Evolutionary conservation across 202 grass and related monocot species (phyloP), one percentile per base, ranked within the genome.

Genomic region (Zoysia matrella): DNA sequence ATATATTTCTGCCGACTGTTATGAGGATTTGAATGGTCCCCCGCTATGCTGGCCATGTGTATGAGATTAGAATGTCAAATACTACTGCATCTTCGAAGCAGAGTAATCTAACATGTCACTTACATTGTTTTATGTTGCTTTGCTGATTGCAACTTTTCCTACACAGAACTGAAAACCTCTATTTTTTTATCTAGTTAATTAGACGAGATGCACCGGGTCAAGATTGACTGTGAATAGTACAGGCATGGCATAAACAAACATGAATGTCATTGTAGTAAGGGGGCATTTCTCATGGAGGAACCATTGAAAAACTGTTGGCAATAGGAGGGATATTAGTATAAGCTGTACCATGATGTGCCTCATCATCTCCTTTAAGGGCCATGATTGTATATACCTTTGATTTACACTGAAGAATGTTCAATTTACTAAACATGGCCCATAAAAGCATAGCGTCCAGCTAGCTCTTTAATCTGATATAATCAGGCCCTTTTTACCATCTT

Each of bases 51-150:
- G 11, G 66, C 46, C 14, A 14, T 47, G 60, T 76, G 56, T 71
- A 82, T 50, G 56, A 47, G 43, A 82, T 60, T 54, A 72, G 46
- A 72, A 47, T 36, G 16, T 65, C 36, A 47, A 60, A 47, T 39
- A 53, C 41, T 84, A 73, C 53, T 57, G 50, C 50, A 5, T 79
- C 43, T 74, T 71, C 2, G 47, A 69, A 90, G 51, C 44, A 48
- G 12, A 54, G 3, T 54, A 47, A 13, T 39, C 11, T 54, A 4
- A 47, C 48, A 58, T 42, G 43, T 42, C 51, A 15, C 44, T 75
- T 77, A 46, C 1, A 42, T 13, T 73, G 52, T 50, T 36, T 66
- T 46, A 11, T 65, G 47, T 14, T 54, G 40, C 58, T 72, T 65
- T 65, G 22, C 8, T 55, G 8, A 15, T 16, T 11, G 15, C 43